Percentiles rank a stretch among this genome's conserved stretches.
phyloP scores from a whole-genome alignment of 352 stramenopile species.

The Phytophthora nicotianae region DNA sequence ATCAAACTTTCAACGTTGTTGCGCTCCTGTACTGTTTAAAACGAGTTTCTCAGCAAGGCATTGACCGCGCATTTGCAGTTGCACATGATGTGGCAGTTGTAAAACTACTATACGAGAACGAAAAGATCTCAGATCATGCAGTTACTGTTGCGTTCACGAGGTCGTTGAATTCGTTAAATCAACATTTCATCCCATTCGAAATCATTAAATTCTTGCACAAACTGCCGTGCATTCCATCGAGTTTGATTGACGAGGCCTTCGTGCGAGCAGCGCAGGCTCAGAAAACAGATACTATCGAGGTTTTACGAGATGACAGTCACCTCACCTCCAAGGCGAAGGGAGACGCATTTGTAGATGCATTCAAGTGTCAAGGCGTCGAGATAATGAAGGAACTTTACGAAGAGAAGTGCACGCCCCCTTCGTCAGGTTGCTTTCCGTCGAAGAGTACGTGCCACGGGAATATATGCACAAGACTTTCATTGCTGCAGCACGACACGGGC shows the following conservation, averaged over 20 bases:
- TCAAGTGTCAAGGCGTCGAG: background rate
- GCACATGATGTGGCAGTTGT: background rate
- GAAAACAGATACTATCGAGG: background rate
- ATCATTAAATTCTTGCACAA: constrained; percentile 3
- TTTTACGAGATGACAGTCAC: background rate
- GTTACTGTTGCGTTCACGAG: background rate
- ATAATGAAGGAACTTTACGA: background rate
- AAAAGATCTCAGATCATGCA: background rate
- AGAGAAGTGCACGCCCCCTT: background rate
- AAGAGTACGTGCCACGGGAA: constrained; percentile 1
- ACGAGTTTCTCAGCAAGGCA: background rate
- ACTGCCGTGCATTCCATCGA: background rate
- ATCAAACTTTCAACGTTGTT: background rate
- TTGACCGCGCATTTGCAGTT: background rate
- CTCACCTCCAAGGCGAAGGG: background rate
- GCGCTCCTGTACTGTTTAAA: constrained; percentile 6
- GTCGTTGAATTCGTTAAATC: background rate
- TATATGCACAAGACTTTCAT: constrained; percentile 7
- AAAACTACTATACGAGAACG: constrained; percentile 1
- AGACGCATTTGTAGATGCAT: background rate
- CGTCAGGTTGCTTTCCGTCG: background rate
- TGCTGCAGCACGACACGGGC: constrained; percentile 1
- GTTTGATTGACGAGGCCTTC: constrained; percentile 3
- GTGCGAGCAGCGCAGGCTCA: background rate
- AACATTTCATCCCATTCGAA: background rate